Evolutionary conservation across 352 stramenopile species (phyloP), one percentile per base, ranked within the genome.

Genomic region (Phytophthora pseudosyringae): DNA sequence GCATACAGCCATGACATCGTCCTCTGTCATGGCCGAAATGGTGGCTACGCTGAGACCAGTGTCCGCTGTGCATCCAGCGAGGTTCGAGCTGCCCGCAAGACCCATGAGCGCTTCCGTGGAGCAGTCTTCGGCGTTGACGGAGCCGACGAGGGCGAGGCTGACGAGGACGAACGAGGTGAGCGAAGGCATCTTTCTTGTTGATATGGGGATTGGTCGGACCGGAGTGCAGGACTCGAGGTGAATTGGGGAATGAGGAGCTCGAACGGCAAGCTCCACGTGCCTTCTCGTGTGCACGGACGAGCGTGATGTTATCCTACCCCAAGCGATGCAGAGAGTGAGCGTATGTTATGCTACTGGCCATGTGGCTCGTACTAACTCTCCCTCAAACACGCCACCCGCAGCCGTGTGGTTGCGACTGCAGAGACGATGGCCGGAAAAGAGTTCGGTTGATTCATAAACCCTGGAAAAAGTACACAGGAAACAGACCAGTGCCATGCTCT

Each of bases 111-210:
- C 9, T 31, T 69, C 52, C 0, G 41, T 45, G 12, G 59, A 35
- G 44, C 66, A 73, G 5, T 69, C 66, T 41, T 56, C 53, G 10
- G 59, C 59, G 26, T 31, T 18, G 11, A 48, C 66, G 10, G 43
- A 13, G 13, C 40, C 31, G 38, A 29, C 41, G 33, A 70, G 10
- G 16, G 59, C 53, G 26, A 70, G 47, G 21, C 38, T 6, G 41
- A 68, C 21, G 1, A 67, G 35, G 10, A 46, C 15, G 16, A 67
- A 54, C 21, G 59, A 63, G 32, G 47, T 43, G 6, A 69, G 25
- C 9, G 53, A 67, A n/a, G 25, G 46, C 65, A 73, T 73, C 59
- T 48, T n/a, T n/a, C n/a, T n/a, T n/a, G n/a, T n/a, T 70, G 49
- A 32, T 25, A 11, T 10, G 4, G 45, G 38, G n/a, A 31, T 38